Conservation (phyloP, 1,284 basidiomycete genomes). For the Trametes hirsuta region DNA sequence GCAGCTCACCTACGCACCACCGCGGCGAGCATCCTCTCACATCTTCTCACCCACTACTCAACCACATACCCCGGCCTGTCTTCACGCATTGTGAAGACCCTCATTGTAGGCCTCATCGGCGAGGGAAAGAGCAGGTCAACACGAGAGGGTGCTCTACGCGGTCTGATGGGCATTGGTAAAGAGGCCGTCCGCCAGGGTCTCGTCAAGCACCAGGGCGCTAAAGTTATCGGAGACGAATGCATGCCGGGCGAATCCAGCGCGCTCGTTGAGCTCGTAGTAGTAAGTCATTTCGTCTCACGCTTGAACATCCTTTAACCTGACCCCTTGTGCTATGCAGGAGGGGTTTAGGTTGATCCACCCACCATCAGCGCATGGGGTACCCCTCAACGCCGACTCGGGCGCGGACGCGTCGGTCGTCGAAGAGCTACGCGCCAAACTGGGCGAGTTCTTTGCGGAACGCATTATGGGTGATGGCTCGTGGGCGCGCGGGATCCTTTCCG, state of each 20-base stretch:
- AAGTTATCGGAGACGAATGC: slow-evolving; percentile 69
- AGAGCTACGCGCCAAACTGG: slow-evolving; percentile 57
- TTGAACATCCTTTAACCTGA: background rate
- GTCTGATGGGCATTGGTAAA: slow-evolving; percentile 81
- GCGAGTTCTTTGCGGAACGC: slow-evolving; percentile 61
- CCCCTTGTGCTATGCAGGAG: slow-evolving; percentile 35
- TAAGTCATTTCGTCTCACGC: slow-evolving; percentile 33
- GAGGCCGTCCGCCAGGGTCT: slow-evolving; percentile 82
- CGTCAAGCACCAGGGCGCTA: slow-evolving; percentile 75
- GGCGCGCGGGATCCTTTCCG: slow-evolving; percentile 59
- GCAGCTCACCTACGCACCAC: slow-evolving; percentile 69
- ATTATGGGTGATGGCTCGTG: slow-evolving; percentile 60
- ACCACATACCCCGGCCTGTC: slow-evolving; percentile 85
- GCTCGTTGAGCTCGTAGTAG: slow-evolving; percentile 62
- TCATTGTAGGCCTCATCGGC: slow-evolving; percentile 84
- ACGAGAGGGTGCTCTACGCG: slow-evolving; percentile 85
- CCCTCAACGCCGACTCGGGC: slow-evolving; percentile 51
- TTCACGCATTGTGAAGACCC: slow-evolving; percentile 90
- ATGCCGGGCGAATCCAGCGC: slow-evolving; percentile 43
- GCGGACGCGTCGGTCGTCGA: slow-evolving; percentile 50
- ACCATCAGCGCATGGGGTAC: slow-evolving; percentile 55
- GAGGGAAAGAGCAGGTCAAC: slow-evolving; percentile 73
- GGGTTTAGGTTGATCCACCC: slow-evolving; percentile 62
- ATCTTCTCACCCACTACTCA: slow-evolving; percentile 76
- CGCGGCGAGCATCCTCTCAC: slow-evolving; percentile 83